A percentile compares a stretch with the other conserved stretches of the same genome.
Evolutionary conservation across 2,329 filamentous ascomycete species (phyloP).

Genomic region (Fusarium sp.): DNA sequence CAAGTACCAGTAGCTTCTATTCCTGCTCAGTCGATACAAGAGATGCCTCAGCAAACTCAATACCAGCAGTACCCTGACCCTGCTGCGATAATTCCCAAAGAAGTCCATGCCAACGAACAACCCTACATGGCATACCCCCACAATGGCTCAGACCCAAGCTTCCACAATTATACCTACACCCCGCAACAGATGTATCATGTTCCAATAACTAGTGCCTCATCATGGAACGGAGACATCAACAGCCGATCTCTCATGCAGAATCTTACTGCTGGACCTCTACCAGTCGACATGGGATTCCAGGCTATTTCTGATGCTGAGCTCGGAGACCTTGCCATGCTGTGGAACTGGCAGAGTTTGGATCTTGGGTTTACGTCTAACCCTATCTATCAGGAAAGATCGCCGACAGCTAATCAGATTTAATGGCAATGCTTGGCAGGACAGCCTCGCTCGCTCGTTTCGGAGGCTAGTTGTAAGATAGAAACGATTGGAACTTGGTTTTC

Average conservation of each 20-base stretch:
- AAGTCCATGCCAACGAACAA: background rate
- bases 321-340: constrained; percentile 28
- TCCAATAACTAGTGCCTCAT: too few relatives aligned
- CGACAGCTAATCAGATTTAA: background rate
- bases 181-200: background rate
- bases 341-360: constrained; percentile 33
- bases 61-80: background rate
- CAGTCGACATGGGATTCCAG: constrained; percentile 16
- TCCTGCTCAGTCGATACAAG: background rate
- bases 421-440: rapidly evolving
- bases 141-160: background rate
- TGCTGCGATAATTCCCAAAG: background rate
- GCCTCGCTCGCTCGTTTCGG: background rate
- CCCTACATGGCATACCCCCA: background rate
- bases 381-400: constrained; percentile 17
- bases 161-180: constrained; percentile 1
- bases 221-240: background rate
- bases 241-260: background rate
- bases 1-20: background rate
- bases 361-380: constrained; percentile 23
- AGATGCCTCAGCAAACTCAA: background rate
- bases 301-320: constrained; percentile 22
- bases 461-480: background rate
- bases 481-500: background rate
- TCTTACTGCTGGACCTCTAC: background rate